Conservation (phyloP, 306 rosid species). For the Cicer yamashitae region DNA sequence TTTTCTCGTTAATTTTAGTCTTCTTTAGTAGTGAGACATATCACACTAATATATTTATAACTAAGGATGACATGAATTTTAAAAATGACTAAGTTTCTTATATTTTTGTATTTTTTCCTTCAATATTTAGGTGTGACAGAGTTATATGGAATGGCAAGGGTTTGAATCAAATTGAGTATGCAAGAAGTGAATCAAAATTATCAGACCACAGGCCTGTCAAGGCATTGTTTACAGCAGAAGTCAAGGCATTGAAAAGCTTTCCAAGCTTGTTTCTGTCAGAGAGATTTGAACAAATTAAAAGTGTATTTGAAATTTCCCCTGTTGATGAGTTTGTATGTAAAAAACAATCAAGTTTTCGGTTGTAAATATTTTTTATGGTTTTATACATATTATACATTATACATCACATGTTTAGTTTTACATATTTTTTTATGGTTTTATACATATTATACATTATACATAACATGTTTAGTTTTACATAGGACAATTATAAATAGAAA, state of each 20-base stretch:
- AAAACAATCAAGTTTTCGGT: conserved; percentile 51
- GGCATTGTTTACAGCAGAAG: conserved; percentile 67
- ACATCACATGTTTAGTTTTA: conserved; percentile 13
- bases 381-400: conserved; percentile 27
- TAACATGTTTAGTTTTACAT: conserved; percentile 4
- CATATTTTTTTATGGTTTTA: background rate
- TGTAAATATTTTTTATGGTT: conserved; percentile 32
- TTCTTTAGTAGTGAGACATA: background rate
- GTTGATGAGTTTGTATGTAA: conserved; percentile 40
- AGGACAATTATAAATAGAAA: no score
- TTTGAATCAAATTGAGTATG: conserved; percentile 64
- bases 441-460: conserved; percentile 23
- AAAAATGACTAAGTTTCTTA: background rate
- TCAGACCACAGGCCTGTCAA: conserved; percentile 87
- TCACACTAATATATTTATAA: background rate
- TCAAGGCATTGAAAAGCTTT: conserved; percentile 40
- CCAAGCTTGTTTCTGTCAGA: conserved; percentile 59
- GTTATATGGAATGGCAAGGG: conserved; percentile 73
- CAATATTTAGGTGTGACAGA: conserved; percentile 74
- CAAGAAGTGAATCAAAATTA: conserved; percentile 66
- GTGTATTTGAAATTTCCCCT: conserved; percentile 52
- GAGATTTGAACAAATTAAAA: conserved; percentile 53
- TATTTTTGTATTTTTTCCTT: background rate
- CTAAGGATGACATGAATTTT: background rate
- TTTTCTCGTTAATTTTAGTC: no score